phyloP scores from a whole-genome alignment of 2,329 filamentous ascomycete genomes.

The Colletotrichum tofieldiae region DNA sequence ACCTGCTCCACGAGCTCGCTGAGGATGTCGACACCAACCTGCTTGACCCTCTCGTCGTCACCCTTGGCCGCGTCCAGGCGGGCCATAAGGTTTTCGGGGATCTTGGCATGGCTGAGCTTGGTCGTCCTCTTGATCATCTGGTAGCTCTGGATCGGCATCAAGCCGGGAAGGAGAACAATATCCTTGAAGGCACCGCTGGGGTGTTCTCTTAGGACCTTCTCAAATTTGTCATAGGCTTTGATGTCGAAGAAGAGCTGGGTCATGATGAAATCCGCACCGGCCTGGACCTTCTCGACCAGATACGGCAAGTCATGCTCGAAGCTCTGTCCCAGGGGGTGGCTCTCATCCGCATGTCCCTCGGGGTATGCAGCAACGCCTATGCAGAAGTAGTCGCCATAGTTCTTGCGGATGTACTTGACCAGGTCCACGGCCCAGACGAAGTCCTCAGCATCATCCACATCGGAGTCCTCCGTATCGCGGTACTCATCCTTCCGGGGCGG shows the following conservation, averaged over 20 bases:
- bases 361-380: slow-evolving; percentile 96
- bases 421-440: slow-evolving; percentile 93
- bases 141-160: slow-evolving; percentile 99
- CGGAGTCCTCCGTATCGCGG: slow-evolving; percentile 72
- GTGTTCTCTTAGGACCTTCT: slow-evolving; percentile 82
- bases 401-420: slow-evolving; percentile 88
- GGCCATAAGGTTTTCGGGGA: slow-evolving; percentile 80
- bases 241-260: slow-evolving; percentile 97
- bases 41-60: slow-evolving; percentile 87
- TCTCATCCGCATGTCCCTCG: slow-evolving; percentile 94
- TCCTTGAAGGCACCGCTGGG: slow-evolving; percentile 88
- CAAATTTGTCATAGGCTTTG: slow-evolving; percentile 85
- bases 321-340: slow-evolving; percentile 79
- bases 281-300: slow-evolving; percentile 89
- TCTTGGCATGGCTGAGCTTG: slow-evolving; percentile 90
- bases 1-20: slow-evolving; percentile 87
- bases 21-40: slow-evolving; percentile 85
- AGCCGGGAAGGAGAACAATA: slow-evolving; percentile 91
- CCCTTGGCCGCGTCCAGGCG: slow-evolving; percentile 81
- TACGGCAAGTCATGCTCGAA: slow-evolving; percentile 88
- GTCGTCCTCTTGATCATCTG: slow-evolving; percentile 95
- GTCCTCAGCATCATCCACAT: slow-evolving; percentile 78
- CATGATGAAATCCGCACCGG: slow-evolving; percentile 98
- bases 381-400: slow-evolving; percentile 95
- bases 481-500: slow-evolving; percentile 93